Evolutionary conservation across 257 asterid genomes (phyloP).

Genomic region (Solanum virginianum): DNA sequence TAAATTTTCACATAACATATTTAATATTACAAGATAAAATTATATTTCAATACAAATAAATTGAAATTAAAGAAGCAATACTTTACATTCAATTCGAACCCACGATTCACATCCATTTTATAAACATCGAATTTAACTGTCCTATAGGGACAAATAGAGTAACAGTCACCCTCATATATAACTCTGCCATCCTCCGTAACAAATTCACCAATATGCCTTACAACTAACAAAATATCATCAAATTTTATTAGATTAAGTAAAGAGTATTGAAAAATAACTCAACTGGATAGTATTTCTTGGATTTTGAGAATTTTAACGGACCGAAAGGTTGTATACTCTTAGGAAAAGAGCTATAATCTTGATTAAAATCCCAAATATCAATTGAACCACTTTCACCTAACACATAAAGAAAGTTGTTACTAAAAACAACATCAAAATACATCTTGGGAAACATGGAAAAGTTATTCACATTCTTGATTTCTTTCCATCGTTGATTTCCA

Average conservation of each 20-base stretch:
- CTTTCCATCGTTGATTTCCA: not conserved
- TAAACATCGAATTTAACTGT: conserved; percentile 18
- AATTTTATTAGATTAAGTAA: conserved; percentile 9
- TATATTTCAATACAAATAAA: too few relatives aligned
- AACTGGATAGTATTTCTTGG: not conserved
- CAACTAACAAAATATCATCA: not conserved
- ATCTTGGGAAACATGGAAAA: not conserved
- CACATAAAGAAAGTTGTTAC: not conserved
- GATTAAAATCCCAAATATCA: conserved; percentile 13
- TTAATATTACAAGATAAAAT: too few relatives aligned
- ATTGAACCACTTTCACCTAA: not conserved
- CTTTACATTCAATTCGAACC: not conserved
- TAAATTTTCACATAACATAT: too few relatives aligned
- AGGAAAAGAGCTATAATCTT: not conserved
- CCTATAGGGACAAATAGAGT: conserved; percentile 9
- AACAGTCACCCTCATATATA: conserved; percentile 1
- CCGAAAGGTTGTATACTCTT: not conserved
- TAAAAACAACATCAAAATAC: not conserved
- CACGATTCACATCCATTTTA: not conserved
- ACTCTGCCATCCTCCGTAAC: conserved; percentile 13
- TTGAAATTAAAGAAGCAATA: too few relatives aligned
- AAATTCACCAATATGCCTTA: conserved; percentile 22
- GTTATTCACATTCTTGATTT: not conserved
- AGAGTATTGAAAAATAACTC: conserved; percentile 3
- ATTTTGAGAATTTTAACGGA: not conserved